A percentile compares a stretch with the other conserved stretches of the same genome.
These are phyloP conservation scores for Yamadazyma blattariae DNA, from an alignment of 1,139 yeast species.

Conservation along the genomic window DNA sequence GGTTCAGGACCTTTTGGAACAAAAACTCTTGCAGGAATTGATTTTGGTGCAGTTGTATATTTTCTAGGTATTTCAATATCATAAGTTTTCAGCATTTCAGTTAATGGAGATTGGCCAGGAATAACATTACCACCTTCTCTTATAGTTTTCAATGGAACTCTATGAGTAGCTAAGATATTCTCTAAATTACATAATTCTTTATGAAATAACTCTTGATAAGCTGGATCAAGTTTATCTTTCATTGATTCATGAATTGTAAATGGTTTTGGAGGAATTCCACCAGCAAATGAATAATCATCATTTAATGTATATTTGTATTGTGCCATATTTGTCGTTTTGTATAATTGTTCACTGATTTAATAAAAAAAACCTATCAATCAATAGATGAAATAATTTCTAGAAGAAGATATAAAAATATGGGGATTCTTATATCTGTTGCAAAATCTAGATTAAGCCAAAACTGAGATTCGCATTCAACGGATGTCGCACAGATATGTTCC, in stretches of 20 bases:
- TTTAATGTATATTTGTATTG: constrained; percentile 15
- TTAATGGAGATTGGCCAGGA: constrained; percentile 39
- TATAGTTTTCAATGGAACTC: constrained; percentile 32
- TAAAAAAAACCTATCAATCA: not conserved
- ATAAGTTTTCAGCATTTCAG: constrained; percentile 23
- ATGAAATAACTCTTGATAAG: constrained; percentile 35
- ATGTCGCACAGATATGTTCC: too few relatives aligned
- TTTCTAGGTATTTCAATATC: constrained; percentile 38
- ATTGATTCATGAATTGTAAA: constrained; percentile 22
- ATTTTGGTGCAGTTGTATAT: constrained; percentile 21
- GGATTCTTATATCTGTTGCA: too few relatives aligned
- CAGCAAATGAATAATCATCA: constrained; percentile 18
- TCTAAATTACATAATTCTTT: constrained; percentile 25
- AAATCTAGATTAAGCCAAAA: too few relatives aligned
- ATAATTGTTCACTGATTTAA: too few relatives aligned
- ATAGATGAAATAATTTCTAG: too few relatives aligned
- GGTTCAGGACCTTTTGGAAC: constrained; percentile 37
- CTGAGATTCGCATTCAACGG: too few relatives aligned
- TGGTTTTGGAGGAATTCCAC: constrained; percentile 23
- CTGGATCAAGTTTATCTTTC: constrained; percentile 22
- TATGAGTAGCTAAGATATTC: constrained; percentile 38
- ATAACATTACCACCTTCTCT: constrained; percentile 46
- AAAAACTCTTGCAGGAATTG: constrained; percentile 38
- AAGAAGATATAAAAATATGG: too few relatives aligned
- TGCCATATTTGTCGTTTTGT: constrained; percentile 8